Evolutionary conservation across 768 basidiomycete genomes (phyloP), one percentile per base, ranked within the genome.

Genomic region (Gloeophyllum trabeum): DNA sequence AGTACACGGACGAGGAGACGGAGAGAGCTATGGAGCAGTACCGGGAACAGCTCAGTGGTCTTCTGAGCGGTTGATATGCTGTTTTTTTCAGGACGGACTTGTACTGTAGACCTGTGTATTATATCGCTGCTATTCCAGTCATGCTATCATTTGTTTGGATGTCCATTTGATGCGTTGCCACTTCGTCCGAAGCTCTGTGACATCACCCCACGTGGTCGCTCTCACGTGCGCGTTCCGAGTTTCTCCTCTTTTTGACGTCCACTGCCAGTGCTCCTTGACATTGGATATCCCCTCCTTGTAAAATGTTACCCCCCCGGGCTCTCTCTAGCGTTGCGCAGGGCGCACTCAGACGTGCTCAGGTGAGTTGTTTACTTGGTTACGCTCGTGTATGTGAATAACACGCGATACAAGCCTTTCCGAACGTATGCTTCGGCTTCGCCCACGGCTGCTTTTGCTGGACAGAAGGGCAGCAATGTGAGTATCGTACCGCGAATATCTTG

Each of bases 1-100:
- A 69, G 43, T 40, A 71, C 51, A 78, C 83, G 50, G 88, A 91
- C 48, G 82, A 85, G 53, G 87, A 90, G 61, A 79, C 78, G 39
- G 90, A 91, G 60, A 73, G 76, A 47, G 85, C 83, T 50, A 85
- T 94, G 81, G 87, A 92, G 59, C 75, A 81, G 48, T 93, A 94
- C 63, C 81, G 86, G 53, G 76, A 86, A 51, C 85, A 96, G 57
- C 70, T 97, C 48, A 81, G 89, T 43, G 91, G 90, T 42, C 62
- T 97, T 28, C 65, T 97, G 47, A 90, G 86, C 47, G 60, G 62
- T 25, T 69, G 67, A 64, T 51, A 65, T 22, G 30, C 24, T 19
- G 16, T 34, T 38, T 10, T 32, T 32, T 32, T 32, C 16, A 10
- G 28, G 28, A 32, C 16, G 28, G 28, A 32, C 28, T 32, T 32